These are phyloP conservation scores for Rhizopogon rudus DNA, from an alignment of 768 basidiomycete species.

Conservation along the genomic window DNA sequence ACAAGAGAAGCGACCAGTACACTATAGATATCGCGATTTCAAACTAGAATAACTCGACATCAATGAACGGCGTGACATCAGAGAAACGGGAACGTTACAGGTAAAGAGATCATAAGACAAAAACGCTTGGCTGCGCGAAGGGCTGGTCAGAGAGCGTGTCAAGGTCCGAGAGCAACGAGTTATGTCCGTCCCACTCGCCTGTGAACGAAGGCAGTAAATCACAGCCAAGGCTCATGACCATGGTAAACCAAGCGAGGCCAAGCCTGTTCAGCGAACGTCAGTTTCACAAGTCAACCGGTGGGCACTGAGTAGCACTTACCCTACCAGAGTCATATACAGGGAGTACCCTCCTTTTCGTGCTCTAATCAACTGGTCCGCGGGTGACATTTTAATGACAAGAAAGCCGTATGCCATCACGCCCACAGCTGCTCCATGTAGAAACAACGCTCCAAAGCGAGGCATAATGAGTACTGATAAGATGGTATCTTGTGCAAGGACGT, in stretches of 20 bases:
- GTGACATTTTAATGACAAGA: slow-evolving; percentile 8
- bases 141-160: background rate
- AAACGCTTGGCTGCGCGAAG: slow-evolving; percentile 46
- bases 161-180: background rate
- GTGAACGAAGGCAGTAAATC: slow-evolving; percentile 37
- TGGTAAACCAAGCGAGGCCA: slow-evolving; percentile 33
- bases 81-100: slow-evolving; percentile 33
- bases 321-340: slow-evolving; percentile 77
- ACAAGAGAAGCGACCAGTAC: slow-evolving; percentile 63
- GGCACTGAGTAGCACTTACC: slow-evolving; percentile 35
- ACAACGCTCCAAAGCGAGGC: slow-evolving; percentile 6
- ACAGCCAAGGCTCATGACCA: slow-evolving; percentile 32
- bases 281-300: background rate
- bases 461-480: background rate
- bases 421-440: slow-evolving; percentile 28
- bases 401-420: slow-evolving; percentile 34
- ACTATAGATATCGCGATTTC: slow-evolving; percentile 48
- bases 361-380: slow-evolving; percentile 28
- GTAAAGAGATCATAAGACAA: slow-evolving; percentile 60
- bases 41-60: slow-evolving; percentile 22
- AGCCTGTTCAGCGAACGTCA: slow-evolving; percentile 24
- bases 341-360: slow-evolving; percentile 58
- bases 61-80: background rate
- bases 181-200: slow-evolving; percentile 21
- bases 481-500: background rate